Conservation (phyloP, 805 yeast species). For the Sugiyamaella chiloensis region DNA sequence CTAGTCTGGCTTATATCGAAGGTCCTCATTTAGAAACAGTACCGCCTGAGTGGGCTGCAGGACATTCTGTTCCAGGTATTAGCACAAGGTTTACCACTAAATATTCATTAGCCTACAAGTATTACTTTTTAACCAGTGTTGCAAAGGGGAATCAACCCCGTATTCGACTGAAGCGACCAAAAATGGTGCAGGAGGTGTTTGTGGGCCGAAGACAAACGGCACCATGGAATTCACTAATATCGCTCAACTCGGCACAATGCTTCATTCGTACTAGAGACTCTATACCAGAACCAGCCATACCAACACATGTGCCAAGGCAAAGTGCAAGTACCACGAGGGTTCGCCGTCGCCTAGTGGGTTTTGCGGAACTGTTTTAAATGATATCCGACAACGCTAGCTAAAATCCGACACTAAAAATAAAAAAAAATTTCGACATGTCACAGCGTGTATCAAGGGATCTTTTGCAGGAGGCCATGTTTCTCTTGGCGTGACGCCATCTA, state of each 20-base stretch:
- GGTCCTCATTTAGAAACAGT: constrained; percentile 62
- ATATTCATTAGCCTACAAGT: constrained; percentile 14
- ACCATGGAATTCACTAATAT: not conserved
- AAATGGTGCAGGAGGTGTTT: constrained; percentile 3
- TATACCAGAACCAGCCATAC: not conserved
- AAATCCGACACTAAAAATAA: too few relatives aligned
- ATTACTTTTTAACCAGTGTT: constrained; percentile 4
- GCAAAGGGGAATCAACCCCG: not conserved
- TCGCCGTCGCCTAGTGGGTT: too few relatives aligned
- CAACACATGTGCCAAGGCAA: not conserved
- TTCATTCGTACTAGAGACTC: not conserved
- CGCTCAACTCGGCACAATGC: not conserved
- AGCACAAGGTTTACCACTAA: constrained; percentile 12
- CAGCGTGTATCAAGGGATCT: too few relatives aligned
- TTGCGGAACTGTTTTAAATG: too few relatives aligned
- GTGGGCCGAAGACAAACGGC: not conserved
- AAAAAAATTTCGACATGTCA: too few relatives aligned
- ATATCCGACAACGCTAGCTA: too few relatives aligned
- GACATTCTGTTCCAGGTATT: constrained; percentile 4
- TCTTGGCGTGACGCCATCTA: too few relatives aligned
- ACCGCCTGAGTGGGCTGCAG: constrained; percentile 8
- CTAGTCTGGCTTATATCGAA: constrained; percentile 14
- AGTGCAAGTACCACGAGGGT: too few relatives aligned
- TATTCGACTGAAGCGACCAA: not conserved
- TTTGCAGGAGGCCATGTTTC: too few relatives aligned